Base-by-base conservation (phyloP, 768 basidiomycete species). In the Gyrodon lividus region DNA sequence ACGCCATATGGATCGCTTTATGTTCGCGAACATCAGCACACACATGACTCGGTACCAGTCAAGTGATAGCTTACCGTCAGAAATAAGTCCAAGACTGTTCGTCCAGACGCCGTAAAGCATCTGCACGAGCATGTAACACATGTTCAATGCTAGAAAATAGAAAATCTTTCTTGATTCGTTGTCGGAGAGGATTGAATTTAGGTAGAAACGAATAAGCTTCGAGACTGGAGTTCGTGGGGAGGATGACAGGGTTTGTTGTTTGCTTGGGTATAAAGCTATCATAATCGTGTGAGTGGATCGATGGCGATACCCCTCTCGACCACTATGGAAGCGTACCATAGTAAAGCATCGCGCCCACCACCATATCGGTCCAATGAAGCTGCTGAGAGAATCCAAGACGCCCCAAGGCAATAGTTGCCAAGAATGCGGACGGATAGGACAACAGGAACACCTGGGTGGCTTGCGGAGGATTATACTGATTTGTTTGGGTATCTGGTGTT, bases 51-150 rank as follows among this genome's bases (percentile, higher is more conserved):
- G 6, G 12, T n/a, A 37, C 16, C 13, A 16, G 9, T 16, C 31
- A 24, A 17, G 4, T 26, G 38, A 31, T 38, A n/a, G 63, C 81
- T 60, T 57, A 96, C 96, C 95, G 66, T 99, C 97, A 9, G 94
- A 97, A 51, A 99, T 98, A 31, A 99, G 74, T 6, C 97, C 97
- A 42, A 99, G 70, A 59, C 90, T 93, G 62, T 99, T 99, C 38
- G 97, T 99, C 89, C 94, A 94, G 23, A 98, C 85, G 8, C 97
- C 97, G 67, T 95, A 97, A 53, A 92, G 66, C 91, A 98, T 92
- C 71, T 99, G 97, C 10, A 99, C 85, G 37, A 89, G 77, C 97
- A 99, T 98, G 71, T 92, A 99, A 57, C 82, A 86, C 71, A 98
- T 75, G 69, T 99, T 99, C 43, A 99, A 75, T 69, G 95, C 79